Evolutionary conservation across 2,329 filamentous ascomycete species (phyloP), one percentile per base, ranked within the genome.

Genomic region (Sporothrix dimorphospora): DNA sequence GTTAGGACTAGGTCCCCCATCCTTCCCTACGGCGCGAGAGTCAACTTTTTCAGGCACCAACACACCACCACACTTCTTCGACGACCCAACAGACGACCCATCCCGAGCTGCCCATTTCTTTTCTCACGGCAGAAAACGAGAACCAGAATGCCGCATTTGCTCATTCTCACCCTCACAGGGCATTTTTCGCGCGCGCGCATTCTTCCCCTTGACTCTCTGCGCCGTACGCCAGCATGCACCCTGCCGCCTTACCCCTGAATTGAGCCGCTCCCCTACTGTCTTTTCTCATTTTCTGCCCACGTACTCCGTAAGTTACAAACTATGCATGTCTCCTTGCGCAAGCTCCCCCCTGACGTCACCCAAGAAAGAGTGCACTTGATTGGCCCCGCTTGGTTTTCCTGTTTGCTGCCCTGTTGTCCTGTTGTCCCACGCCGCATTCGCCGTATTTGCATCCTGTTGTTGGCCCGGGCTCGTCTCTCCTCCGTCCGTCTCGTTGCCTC

Each of bases 211-310:
- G 27, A 0, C 4, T 11, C 3, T n/a, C 19, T 65, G 59, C 59
- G 59, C 59, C 12, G 59, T 65, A 3, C 7, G 24, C 12, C 2
- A 9, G 21, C 12, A 27, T 65, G 59, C 38, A 27, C 38, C 59
- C 27, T 65, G 59, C 38, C 59, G 59, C 59, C 27, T 65, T 65
- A 65, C 59, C 59, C 59, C 59, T 65, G 59, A 65, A 65, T 45
- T 45, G 21, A 45, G n/a, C 38, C 21, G 11, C 38, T 42, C 8
- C 27, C 34, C 38, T n/a, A 12, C 38, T 14, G 4, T 45, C 4
- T 40, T 40, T 30, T 12, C 16, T n/a, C 27, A 27, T 27, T 14
- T 9, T 12, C n/a, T 16, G n/a, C n/a, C n/a, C n/a, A n/a, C n/a
- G n/a, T n/a, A n/a, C n/a, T n/a, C n/a, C n/a, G n/a, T n/a, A n/a